Base-by-base conservation (phyloP, 257 asterid species). In the Fraxinus quadrangulata region DNA sequence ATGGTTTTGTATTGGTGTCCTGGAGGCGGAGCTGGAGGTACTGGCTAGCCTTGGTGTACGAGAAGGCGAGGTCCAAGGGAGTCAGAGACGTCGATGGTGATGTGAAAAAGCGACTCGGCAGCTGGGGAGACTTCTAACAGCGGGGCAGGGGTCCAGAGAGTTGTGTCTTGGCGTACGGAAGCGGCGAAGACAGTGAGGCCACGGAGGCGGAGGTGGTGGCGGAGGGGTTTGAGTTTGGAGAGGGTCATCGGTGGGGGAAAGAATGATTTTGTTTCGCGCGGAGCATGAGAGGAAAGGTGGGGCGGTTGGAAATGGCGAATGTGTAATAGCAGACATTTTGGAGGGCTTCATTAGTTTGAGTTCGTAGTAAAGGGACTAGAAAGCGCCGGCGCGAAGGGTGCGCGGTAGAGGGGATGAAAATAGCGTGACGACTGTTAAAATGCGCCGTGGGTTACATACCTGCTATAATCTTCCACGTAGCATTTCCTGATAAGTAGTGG, bases 51-150 rank as follows among this genome's bases (percentile, higher is more conserved):
- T 61, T 80, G 30, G 94, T 90, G 75, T 90, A 83, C 0, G 99
- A 92, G 1, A 81, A 73, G 65, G 92, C 91, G 59, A 94, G 87
- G 42, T 89, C 91, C 47, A 96, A 3, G 94, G 24, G 86, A 90
- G 9, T 86, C 85, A 26, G 99, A 91, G 30, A 94, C 95, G 96
- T 94, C 97, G 83, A 92, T 49, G 16, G 89, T 66, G 82, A 94
- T 77, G 75, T 86, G 82, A 93, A 86, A 90, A 17, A 87, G 85
- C 6, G 94, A 86, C 10, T 92, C 95, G 6, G 95, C 97, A 56
- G 97, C 97, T 13, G 92, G 94, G 4, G 89, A 75, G 72, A 92
- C 85, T 17, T 82, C 45, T n/a, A 86, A 5, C 36, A 94, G 81
- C 66, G 87, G 92, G 13, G 91, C 83, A 19, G 92, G 82, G 21